These are phyloP conservation scores for Reutealis trisperma DNA, from an alignment of 345 rosid genomes.

Conservation along the genomic window DNA sequence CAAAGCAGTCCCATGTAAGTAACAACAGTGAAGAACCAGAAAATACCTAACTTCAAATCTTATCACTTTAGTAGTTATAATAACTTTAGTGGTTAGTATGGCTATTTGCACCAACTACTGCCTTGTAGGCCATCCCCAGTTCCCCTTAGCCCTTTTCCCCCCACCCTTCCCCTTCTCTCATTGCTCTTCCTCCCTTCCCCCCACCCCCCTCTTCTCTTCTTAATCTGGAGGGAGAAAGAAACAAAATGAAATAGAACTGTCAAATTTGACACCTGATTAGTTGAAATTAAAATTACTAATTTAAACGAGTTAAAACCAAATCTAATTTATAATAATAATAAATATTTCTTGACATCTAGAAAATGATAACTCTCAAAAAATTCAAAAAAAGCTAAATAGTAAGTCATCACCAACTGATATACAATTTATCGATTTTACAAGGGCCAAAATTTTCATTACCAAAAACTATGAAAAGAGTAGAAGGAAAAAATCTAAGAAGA, in stretches of 20 bases:
- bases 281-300: too few species aligned
- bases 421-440: constrained; percentile 28
- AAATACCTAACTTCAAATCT: constrained; percentile 42
- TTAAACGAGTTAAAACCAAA: too few species aligned
- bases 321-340: too few species aligned
- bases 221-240: not conserved
- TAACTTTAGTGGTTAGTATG: constrained; percentile 43
- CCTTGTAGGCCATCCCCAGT: constrained; percentile 41
- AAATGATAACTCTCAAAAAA: too few species aligned
- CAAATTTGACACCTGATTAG: not conserved
- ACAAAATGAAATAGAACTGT: not conserved
- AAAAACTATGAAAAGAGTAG: not conserved
- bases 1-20: constrained; percentile 3
- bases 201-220: not conserved
- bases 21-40: constrained; percentile 32
- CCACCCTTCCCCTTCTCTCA: not conserved
- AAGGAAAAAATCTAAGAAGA: not conserved
- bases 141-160: constrained; percentile 14
- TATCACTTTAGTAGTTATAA: constrained; percentile 48
- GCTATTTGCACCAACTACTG: constrained; percentile 49
- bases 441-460: constrained; percentile 28
- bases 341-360: too few species aligned
- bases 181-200: not conserved
- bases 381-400: not conserved
- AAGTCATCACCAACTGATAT: constrained; percentile 11